Evolutionary conservation across 805 yeast species (phyloP).

Genomic region (Ogataea naganishii): DNA sequence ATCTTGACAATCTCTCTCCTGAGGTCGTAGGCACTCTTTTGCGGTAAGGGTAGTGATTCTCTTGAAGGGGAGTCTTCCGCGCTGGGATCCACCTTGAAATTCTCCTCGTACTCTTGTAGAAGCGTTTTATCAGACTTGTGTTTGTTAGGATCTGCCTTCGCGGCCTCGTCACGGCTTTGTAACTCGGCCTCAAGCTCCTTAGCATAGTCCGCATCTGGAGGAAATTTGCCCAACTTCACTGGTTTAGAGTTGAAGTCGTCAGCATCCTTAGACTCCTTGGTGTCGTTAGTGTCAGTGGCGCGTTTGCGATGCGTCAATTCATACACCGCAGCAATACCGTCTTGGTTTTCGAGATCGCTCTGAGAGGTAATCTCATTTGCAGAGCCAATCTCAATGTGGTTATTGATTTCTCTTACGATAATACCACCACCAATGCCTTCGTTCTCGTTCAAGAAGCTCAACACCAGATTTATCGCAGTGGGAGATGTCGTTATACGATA

Average conservation of each 20-base stretch:
- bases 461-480: conserved; percentile 74
- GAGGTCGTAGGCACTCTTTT: conserved; percentile 70
- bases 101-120: conserved; percentile 56
- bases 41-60: conserved; percentile 79
- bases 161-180: conserved; percentile 61
- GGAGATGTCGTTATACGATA: conserved; percentile 71
- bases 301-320: conserved; percentile 23
- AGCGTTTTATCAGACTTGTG: conserved; percentile 28
- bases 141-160: conserved; percentile 16
- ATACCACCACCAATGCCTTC: conserved; percentile 89
- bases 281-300: conserved; percentile 4
- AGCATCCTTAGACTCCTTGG: conserved; percentile 27
- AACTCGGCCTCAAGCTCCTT: conserved; percentile 82
- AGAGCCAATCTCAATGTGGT: conserved; percentile 55
- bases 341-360: conserved; percentile 24
- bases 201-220: conserved; percentile 76
- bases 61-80: conserved; percentile 62
- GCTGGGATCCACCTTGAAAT: conserved; percentile 42
- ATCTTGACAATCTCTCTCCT: conserved; percentile 71
- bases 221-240: conserved; percentile 75
- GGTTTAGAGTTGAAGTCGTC: conserved; percentile 61
- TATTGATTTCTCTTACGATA: conserved; percentile 77
- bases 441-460: conserved; percentile 84
- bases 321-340: conserved; percentile 40
- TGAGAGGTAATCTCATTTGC: conserved; percentile 26